Percentiles rank a stretch among this genome's conserved stretches.
These are phyloP conservation scores for Holtermannia corniformis DNA, from an alignment of 768 basidiomycete species.

Conservation along the genomic window DNA sequence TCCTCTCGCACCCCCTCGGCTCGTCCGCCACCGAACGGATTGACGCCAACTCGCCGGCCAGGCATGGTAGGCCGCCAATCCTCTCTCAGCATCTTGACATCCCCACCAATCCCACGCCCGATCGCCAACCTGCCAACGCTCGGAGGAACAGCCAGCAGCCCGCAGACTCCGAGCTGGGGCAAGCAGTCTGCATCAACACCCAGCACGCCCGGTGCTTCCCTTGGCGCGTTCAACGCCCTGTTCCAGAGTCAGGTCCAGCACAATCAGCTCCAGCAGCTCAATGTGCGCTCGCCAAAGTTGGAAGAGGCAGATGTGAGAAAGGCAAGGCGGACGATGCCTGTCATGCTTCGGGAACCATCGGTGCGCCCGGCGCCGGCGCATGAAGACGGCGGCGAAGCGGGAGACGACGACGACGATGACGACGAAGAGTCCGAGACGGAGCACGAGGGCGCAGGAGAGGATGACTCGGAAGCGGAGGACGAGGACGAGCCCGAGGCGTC, in stretches of 20 bases:
- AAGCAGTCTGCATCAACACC: neutral
- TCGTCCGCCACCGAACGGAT: too few species aligned
- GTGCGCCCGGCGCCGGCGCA: slow-evolving; percentile 10
- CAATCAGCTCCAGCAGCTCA: neutral
- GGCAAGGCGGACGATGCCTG: slow-evolving; percentile 37
- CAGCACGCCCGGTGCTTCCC: slow-evolving; percentile 10
- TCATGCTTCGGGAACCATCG: slow-evolving; percentile 39
- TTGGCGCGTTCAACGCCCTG: slow-evolving; percentile 12
- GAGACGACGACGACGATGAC: slow-evolving; percentile 31
- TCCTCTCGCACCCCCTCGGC: neutral
- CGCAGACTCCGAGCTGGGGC: slow-evolving; percentile 12
- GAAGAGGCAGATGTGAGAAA: slow-evolving; percentile 32
- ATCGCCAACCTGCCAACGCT: slow-evolving; percentile 41
- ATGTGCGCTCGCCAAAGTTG: slow-evolving; percentile 1
- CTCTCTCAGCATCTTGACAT: slow-evolving; percentile 7
- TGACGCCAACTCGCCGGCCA: neutral
- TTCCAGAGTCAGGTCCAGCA: slow-evolving; percentile 1
- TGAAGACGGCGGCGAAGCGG: slow-evolving; percentile 19
- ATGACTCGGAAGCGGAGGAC: slow-evolving; percentile 24
- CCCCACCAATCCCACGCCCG: slow-evolving; percentile 37
- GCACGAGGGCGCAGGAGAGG: slow-evolving; percentile 15
- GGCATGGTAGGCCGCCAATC: neutral
- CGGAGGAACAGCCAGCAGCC: slow-evolving; percentile 15
- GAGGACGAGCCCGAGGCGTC: slow-evolving; percentile 4
- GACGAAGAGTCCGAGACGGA: slow-evolving; percentile 15